Base-by-base conservation (phyloP, 148 eudicot species). In the Agrostemma githago region DNA sequence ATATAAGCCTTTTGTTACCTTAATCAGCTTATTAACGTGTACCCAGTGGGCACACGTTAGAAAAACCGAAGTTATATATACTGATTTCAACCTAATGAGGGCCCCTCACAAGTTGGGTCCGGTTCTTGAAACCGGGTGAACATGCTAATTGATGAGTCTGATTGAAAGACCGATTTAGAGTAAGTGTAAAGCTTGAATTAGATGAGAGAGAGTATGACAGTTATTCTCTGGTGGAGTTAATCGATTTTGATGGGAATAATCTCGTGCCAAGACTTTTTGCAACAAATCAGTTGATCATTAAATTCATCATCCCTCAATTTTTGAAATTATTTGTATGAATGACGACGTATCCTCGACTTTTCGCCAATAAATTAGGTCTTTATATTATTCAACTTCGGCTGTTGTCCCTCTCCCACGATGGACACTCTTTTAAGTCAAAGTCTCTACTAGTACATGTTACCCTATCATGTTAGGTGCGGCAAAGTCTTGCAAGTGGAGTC, bases 251-350 rank as follows among this genome's bases (percentile, higher is more conserved):
- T 62, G 14, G 41, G 54, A 40, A 20, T 44, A 62, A 12, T 56
- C 64, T 57, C 67, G 46, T 78, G 80, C 67, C 19, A 26, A 20
- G 76, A 78, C 80, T 66, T 72, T 65, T 56, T 11, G 26, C 11
- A 48, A 62, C 56, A 40, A 43, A 40, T 61, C 48, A 38, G 19
- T 59, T 48, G 0, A 20, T 51, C 14, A 9, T 71, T 44, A 26
- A 26, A 26, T 26, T 26, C 34, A 26, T 26, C 34, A 19, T 62
- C 74, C 68, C 15, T 60, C 19, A 4, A 15, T 12, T 77, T 62
- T 71, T 64, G 70, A 70, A 59, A 8, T 16, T 20, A 39, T 17
- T 61, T 57, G 58, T 5, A 8, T 6, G 16, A 42, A 43, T 43
- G 37, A 67, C 71, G 37, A 67, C 71, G 69, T 41, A 11, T 11